These are phyloP conservation scores for Lepidium aucheri DNA, from an alignment of 345 rosid genomes.

Conservation along the genomic window DNA sequence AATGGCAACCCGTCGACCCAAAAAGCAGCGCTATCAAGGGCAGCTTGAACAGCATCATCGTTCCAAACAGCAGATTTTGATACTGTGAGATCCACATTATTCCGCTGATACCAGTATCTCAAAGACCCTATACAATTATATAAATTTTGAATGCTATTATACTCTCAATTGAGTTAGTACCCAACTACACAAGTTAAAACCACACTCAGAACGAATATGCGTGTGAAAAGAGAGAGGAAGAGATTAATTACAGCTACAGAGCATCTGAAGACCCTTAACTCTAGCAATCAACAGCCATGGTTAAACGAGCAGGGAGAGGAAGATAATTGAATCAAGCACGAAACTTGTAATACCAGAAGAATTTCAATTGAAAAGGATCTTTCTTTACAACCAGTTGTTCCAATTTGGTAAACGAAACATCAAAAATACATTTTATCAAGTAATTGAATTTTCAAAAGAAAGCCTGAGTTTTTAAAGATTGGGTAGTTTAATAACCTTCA, in stretches of 20 bases:
- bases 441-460: neutral
- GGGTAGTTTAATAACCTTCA: constrained; percentile 36
- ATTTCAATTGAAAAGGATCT: neutral
- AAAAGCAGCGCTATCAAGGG: constrained; percentile 66
- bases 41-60: constrained; percentile 68
- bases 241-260: neutral
- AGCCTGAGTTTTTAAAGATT: neutral
- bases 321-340: neutral
- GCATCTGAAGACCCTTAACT: neutral
- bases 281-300: neutral
- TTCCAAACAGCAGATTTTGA: constrained; percentile 81
- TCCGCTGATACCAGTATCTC: constrained; percentile 74
- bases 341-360: neutral
- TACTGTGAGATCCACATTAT: constrained; percentile 55
- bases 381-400: neutral
- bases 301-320: neutral
- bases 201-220: neutral
- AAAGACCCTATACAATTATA: constrained; percentile 52
- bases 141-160: neutral
- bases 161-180: neutral
- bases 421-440: neutral
- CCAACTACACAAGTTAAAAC: neutral
- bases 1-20: constrained; percentile 85
- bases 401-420: neutral
- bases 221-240: neutral